phyloP scores from a whole-genome alignment of 2,329 filamentous ascomycete genomes.

The Whalleya microplaca region DNA sequence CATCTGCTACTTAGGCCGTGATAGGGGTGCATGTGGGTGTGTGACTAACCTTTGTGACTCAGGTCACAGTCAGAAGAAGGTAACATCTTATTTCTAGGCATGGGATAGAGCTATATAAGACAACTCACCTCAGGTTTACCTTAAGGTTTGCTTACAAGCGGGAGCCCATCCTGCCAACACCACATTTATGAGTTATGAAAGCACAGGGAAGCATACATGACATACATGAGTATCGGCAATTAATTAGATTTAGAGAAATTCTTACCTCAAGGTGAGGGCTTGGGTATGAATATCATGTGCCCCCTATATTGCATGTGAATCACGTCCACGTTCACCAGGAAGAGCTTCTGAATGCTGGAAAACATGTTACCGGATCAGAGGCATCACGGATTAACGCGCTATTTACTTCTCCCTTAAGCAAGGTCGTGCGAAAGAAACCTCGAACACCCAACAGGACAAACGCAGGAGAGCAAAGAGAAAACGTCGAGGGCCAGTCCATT shows the following conservation, averaged over 20 bases:
- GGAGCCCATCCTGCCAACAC: neutral
- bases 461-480: neutral
- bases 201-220: neutral
- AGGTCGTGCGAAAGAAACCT: neutral
- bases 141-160: neutral
- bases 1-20: no score
- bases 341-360: neutral
- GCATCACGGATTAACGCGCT: neutral
- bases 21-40: no score
- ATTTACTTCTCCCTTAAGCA: neutral
- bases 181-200: neutral
- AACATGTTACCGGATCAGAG: neutral
- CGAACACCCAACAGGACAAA: neutral
- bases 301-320: no score
- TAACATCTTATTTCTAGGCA: neutral
- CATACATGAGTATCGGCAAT: neutral
- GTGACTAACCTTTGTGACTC: neutral
- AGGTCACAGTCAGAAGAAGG: neutral
- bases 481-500: neutral
- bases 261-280: no score
- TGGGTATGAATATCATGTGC: no score
- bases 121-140: neutral
- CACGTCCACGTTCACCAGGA: no score
- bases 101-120: neutral
- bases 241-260: neutral